Evolutionary conservation across 306 rosid genomes (phyloP).

Genomic region (Alnus rubra): DNA sequence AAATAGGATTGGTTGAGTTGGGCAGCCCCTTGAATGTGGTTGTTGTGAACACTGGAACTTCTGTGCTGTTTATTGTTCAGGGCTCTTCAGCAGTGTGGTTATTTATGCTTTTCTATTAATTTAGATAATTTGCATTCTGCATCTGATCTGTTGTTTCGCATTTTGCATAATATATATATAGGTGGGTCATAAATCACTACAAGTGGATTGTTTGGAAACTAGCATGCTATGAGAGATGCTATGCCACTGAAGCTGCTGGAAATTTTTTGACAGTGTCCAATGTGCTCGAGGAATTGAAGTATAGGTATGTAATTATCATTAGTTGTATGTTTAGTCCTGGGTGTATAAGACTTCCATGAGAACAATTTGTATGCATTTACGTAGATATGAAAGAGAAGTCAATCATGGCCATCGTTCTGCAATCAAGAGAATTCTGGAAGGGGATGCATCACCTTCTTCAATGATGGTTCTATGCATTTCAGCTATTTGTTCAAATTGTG

Average conservation of each 20-base stretch:
- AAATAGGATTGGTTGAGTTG: background rate
- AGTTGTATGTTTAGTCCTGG: constrained; percentile 18
- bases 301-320: constrained; percentile 54
- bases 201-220: constrained; percentile 96
- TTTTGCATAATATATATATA: constrained; percentile 36
- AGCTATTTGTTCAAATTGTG: constrained; percentile 48
- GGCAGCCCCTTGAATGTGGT: constrained; percentile 22
- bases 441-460: constrained; percentile 78
- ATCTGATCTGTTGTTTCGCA: constrained; percentile 16
- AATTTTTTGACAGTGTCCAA: constrained; percentile 59
- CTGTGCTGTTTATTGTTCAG: constrained; percentile 14
- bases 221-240: constrained; percentile 78
- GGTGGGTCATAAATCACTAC: constrained; percentile 93
- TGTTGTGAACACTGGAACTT: constrained; percentile 11
- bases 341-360: constrained; percentile 21
- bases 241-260: constrained; percentile 52
- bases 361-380: constrained; percentile 16
- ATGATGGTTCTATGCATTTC: constrained; percentile 86
- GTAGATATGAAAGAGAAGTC: constrained; percentile 92
- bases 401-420: constrained; percentile 86
- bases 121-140: background rate
- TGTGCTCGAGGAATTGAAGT: constrained; percentile 89
- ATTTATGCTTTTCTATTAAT: background rate
- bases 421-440: constrained; percentile 83
- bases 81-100: background rate